phyloP scores from a whole-genome alignment of 192 early-diverging fungal species.

The Coemansia sp. region DNA sequence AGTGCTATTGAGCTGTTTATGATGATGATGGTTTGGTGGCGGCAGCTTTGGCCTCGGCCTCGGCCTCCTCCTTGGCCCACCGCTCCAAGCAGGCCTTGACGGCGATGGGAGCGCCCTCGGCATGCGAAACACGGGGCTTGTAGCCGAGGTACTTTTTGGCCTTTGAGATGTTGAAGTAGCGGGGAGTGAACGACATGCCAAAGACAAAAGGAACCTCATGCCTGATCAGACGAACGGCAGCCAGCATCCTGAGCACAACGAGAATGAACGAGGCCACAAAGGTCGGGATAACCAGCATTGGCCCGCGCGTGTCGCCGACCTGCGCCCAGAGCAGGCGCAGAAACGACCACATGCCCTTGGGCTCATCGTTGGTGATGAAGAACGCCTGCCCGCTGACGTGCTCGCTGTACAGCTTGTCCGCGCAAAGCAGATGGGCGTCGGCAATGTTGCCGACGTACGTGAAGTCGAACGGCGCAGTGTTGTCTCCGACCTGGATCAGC shows the following conservation, averaged over 20 bases:
- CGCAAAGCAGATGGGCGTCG: slow-evolving; percentile 86
- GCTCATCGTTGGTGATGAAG: slow-evolving; percentile 90
- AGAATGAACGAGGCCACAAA: slow-evolving; percentile 69
- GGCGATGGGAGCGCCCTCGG: slow-evolving; percentile 59
- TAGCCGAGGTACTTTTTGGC: slow-evolving; percentile 74
- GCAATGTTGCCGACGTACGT: slow-evolving; percentile 96
- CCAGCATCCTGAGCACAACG: slow-evolving; percentile 61
- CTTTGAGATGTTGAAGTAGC: slow-evolving; percentile 89
- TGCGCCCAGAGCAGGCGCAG: slow-evolving; percentile 69
- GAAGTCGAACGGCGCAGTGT: slow-evolving; percentile 81
- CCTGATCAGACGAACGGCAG: slow-evolving; percentile 59
- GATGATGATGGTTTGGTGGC: too few species aligned
- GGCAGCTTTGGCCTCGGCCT: neutral
- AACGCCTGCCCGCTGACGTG: slow-evolving; percentile 66
- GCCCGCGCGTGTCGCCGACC: slow-evolving; percentile 58
- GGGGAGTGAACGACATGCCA: slow-evolving; percentile 72
- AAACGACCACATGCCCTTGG: slow-evolving; percentile 89
- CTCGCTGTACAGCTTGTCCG: slow-evolving; percentile 68
- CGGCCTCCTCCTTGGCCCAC: slow-evolving; percentile 42
- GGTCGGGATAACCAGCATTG: slow-evolving; percentile 64
- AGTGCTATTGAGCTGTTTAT: too few species aligned
- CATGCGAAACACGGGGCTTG: slow-evolving; percentile 57
- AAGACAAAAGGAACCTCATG: slow-evolving; percentile 81
- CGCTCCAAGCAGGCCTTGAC: slow-evolving; percentile 49
- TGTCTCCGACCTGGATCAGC: slow-evolving; percentile 81